Base-by-base conservation (phyloP, 2,329 filamentous ascomycete species). In the Huntiella bhutanensis region DNA sequence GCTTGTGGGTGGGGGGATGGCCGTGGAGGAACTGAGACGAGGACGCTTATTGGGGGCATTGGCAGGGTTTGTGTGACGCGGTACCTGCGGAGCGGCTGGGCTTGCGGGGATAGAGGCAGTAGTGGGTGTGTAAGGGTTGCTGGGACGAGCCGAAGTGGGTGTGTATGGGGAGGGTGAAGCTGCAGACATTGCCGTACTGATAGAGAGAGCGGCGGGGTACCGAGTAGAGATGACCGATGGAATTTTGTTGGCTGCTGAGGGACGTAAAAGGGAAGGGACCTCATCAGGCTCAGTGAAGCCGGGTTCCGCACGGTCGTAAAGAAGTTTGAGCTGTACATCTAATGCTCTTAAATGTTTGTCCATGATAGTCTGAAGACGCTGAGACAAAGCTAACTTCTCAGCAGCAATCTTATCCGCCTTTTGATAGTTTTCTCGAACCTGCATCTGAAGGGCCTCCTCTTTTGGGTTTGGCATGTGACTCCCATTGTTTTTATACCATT, bases 401-500 rank as follows among this genome's bases (percentile, higher is more conserved):
- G 76, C 71, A 48, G 84, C 76, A 33, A 91, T 64, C 50, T 75
- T 67, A 52, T 86, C 76, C 45, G 80, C 80, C 53, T 71, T 73
- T 51, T 71, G 70, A 55, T 72, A 88, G 55, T 76, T 77, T 51
- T 82, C 75, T 46, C 68, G 63, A 53, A 88, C 80, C 45, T 72
- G 70, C 41, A 75, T 71, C 45, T 74, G 71, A 55, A 82, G 71
- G 11, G 68, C 60, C 10, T 81, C 76, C 62, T 92, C 83, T 56
- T 83, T 82, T 0, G 82, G 80, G 55, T 88, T 84, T 32, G 70
- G 67, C 44, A 77, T 69, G 55, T 83, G 75, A 55, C 80, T 82
- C 52, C 81, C 80, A 54, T 88, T 80, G 13, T 72, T 64, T 55
- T 82, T 82, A 59, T 88, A 83, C 67, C 77, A 87, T 62, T 82